A percentile compares a stretch with the other conserved stretches of the same genome.
These are phyloP conservation scores for Warburgia ugandensis DNA, from an alignment of 164 flowering plant species.

Conservation along the genomic window DNA sequence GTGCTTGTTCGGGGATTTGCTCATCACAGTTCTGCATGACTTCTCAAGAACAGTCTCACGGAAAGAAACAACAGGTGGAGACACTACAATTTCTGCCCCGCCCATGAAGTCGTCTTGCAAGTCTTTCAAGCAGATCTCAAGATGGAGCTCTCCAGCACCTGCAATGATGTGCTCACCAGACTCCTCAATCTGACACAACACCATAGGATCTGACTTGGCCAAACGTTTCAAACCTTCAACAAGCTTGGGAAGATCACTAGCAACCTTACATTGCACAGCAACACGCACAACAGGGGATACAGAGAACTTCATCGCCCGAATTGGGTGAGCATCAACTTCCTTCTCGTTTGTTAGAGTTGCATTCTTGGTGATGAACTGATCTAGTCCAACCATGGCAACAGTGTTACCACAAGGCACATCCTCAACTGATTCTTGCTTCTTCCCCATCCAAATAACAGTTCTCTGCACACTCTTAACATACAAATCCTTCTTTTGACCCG, in stretches of 20 bases:
- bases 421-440: slow-evolving; percentile 28
- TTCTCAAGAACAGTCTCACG: slow-evolving; percentile 27
- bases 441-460: slow-evolving; percentile 32
- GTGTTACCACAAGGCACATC: slow-evolving; percentile 33
- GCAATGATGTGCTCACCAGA: slow-evolving; percentile 31
- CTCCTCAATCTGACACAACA: slow-evolving; percentile 25
- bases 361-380: slow-evolving; percentile 30
- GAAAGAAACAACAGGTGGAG: slow-evolving; percentile 22
- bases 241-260: slow-evolving; percentile 34
- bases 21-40: slow-evolving; percentile 26
- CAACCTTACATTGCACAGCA: slow-evolving; percentile 32
- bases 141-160: slow-evolving; percentile 26
- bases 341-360: slow-evolving; percentile 28
- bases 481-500: slow-evolving; percentile 23
- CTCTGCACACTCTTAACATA: slow-evolving; percentile 27
- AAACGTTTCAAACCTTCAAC: slow-evolving; percentile 32
- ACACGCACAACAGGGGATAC: slow-evolving; percentile 32
- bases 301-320: slow-evolving; percentile 34
- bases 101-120: slow-evolving; percentile 29
- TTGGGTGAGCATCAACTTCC: slow-evolving; percentile 32
- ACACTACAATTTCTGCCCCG: slow-evolving; percentile 18
- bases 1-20: slow-evolving; percentile 28
- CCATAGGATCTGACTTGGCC: slow-evolving; percentile 36
- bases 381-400: slow-evolving; percentile 26
- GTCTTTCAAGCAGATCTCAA: slow-evolving; percentile 25